A percentile compares a stretch with the other conserved stretches of the same genome.
phyloP scores from a whole-genome alignment of 1,284 basidiomycete genomes.

The Fistulinella cinereoalba region DNA sequence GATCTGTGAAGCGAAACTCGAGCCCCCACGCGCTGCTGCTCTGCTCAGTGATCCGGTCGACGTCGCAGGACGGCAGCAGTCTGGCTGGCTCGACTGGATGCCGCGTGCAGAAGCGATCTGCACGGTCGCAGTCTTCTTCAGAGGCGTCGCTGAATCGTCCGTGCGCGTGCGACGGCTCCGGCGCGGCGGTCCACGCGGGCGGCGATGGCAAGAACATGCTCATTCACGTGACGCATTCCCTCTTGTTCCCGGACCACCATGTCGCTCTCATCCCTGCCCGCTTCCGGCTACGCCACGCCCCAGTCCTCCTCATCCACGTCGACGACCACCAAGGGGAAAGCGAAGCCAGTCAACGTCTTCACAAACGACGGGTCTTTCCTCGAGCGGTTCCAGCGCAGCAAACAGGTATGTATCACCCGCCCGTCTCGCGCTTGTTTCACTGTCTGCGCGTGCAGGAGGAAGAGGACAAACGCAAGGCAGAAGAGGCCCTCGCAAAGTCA shows the following conservation, averaged over 20 bases:
- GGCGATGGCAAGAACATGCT: slow-evolving; percentile 20
- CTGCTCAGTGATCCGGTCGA: slow-evolving; percentile 46
- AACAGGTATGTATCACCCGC: slow-evolving; percentile 39
- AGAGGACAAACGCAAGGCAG: slow-evolving; percentile 53
- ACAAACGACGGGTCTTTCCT: slow-evolving; percentile 59
- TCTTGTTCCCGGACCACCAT: slow-evolving; percentile 5
- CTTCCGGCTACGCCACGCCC: slow-evolving; percentile 17
- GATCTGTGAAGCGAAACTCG: slow-evolving; percentile 34
- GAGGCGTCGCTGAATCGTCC: slow-evolving; percentile 56
- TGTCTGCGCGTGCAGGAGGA: slow-evolving; percentile 44
- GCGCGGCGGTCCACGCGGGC: slow-evolving; percentile 51
- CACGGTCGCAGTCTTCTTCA: slow-evolving; percentile 48
- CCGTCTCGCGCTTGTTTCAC: neutral
- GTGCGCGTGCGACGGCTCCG: slow-evolving; percentile 41
- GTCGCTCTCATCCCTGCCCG: slow-evolving; percentile 4
- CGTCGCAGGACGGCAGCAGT: slow-evolving; percentile 46
- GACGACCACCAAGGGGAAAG: slow-evolving; percentile 26
- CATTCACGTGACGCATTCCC: slow-evolving; percentile 5
- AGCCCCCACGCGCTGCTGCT: slow-evolving; percentile 54
- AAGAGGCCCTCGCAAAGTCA: slow-evolving; percentile 49
- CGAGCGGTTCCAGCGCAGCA: slow-evolving; percentile 52
- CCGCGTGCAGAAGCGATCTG: slow-evolving; percentile 46
- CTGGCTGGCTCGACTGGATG: slow-evolving; percentile 41
- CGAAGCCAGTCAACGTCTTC: slow-evolving; percentile 53
- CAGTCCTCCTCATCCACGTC: slow-evolving; percentile 12